Conservation (phyloP, 768 basidiomycete genomes). For the Leucogyrophana mollusca region DNA sequence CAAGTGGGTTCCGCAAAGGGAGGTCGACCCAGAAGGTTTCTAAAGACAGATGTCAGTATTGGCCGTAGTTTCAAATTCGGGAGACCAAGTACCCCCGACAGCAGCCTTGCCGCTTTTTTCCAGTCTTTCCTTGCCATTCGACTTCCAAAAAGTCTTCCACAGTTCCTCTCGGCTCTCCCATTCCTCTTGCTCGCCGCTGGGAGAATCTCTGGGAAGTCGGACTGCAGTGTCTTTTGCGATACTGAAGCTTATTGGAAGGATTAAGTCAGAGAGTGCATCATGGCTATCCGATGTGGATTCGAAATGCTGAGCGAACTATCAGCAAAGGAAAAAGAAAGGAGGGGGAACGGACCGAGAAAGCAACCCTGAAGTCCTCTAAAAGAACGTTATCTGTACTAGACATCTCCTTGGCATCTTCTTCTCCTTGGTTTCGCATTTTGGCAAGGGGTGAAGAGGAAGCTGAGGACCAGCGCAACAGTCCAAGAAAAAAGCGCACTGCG, state of each 20-base stretch:
- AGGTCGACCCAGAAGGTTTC: constrained; percentile 81
- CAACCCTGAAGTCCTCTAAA: constrained; percentile 86
- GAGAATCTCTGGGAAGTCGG: constrained; percentile 51
- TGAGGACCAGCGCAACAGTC: constrained; percentile 56
- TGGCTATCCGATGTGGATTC: constrained; percentile 53
- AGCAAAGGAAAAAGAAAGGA: constrained; percentile 1
- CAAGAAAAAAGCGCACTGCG: constrained; percentile 78
- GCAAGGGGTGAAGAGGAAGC: constrained; percentile 13
- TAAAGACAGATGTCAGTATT: constrained; percentile 26
- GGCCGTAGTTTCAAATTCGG: not conserved
- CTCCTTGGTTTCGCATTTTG: constrained; percentile 14
- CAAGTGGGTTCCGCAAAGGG: constrained; percentile 66
- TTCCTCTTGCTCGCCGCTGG: constrained; percentile 38
- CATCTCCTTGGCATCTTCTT: constrained; percentile 28
- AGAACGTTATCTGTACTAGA: constrained; percentile 61
- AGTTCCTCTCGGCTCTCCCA: constrained; percentile 68
- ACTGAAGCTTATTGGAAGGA: constrained; percentile 69
- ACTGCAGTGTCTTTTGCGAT: constrained; percentile 54
- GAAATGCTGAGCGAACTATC: constrained; percentile 56
- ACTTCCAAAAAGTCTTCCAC: constrained; percentile 63
- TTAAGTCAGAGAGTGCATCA: constrained; percentile 42
- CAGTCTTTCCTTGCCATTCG: constrained; percentile 52
- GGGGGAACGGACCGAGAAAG: constrained; percentile 63
- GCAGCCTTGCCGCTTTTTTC: constrained; percentile 56
- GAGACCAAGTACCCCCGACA: constrained; percentile 52